Evolutionary conservation across 2,329 filamentous ascomycete species (phyloP).

Genomic region (Huntiella bhutanensis): DNA sequence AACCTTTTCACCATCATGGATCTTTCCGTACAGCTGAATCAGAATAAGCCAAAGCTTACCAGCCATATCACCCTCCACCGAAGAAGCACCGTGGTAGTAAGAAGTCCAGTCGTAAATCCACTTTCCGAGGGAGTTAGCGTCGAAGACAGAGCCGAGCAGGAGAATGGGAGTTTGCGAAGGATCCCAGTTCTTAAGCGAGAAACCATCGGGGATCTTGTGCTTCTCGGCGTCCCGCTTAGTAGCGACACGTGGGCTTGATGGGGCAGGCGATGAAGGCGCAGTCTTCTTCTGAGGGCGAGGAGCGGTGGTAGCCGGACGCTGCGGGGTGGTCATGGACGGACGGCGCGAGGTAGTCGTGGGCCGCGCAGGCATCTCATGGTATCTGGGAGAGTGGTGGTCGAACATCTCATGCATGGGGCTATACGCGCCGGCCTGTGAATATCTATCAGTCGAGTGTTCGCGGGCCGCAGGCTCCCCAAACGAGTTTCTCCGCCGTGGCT

Average conservation of each 20-base stretch:
- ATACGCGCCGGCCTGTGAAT: constrained; percentile 11
- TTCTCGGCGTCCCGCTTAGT: constrained; percentile 40
- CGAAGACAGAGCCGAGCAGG: constrained; percentile 85
- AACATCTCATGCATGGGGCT: constrained; percentile 7
- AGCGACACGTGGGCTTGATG: constrained; percentile 20
- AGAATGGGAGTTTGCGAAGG: constrained; percentile 85
- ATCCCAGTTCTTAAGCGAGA: constrained; percentile 97
- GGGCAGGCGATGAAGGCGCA: constrained; percentile 14
- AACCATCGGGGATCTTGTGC: constrained; percentile 69
- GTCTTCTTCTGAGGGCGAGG: constrained; percentile 26
- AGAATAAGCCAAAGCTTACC: constrained; percentile 90
- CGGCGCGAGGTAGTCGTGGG: constrained; percentile 27
- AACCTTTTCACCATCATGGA: constrained; percentile 67
- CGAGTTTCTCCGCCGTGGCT: constrained; percentile 8
- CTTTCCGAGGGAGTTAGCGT: constrained; percentile 91
- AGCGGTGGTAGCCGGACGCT: constrained; percentile 33
- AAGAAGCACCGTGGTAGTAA: constrained; percentile 63
- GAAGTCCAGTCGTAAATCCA: constrained; percentile 99
- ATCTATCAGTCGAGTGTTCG: constrained; percentile 12
- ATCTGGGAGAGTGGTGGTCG: constrained; percentile 3
- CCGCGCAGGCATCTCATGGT: constrained; percentile 15
- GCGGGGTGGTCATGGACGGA: constrained; percentile 29
- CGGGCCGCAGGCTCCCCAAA: constrained; percentile 8
- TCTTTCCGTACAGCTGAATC: constrained; percentile 83
- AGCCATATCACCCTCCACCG: constrained; percentile 74